Base-by-base conservation (phyloP, 352 stramenopile genomes). In the Saprolegnia diclina region DNA sequence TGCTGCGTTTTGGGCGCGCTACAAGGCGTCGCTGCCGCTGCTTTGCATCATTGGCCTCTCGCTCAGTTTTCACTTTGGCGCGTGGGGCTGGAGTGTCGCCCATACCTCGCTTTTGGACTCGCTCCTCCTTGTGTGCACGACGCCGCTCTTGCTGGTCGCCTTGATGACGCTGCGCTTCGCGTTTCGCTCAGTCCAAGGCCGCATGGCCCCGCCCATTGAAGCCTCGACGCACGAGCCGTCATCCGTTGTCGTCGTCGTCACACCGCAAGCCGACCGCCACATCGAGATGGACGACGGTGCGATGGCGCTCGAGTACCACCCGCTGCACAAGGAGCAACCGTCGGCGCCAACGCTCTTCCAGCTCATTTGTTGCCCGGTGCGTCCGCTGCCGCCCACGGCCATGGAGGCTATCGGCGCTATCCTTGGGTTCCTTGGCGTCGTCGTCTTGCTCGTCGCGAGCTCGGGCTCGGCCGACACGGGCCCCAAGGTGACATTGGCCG, bases 71-170 rank as follows among this genome's bases (percentile, higher is more conserved):
- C 62, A 67, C n/a, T 67, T 67, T 59, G 62, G 62, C 35, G 24
- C 18, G 14, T 59, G 62, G 62, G 62, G 62, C 32, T 67, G 62
- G 62, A 67, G 62, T 38, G 44, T 67, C n/a, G 62, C 62, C 16
- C 62, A 57, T n/a, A 67, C 62, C 0, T 57, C 62, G 18, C 32
- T 67, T 11, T 32, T 67, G 10, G 62, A 67, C 24, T 67, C 62
- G 44, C 50, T 67, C 6, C 40, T 67, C 2, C 45, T 67, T n/a
- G 62, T 67, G 1, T 48, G 46, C 32, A 56, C 62, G 29, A 44
- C 44, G 21, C 62, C 62, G 22, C 45, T 67, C 6, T 40, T 67
- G n/a, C 62, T 67, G 5, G 62, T 67, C 0, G 50, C 40, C 16
- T 35, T 67, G 22, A 56, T 57, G 44, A 61, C 62, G 0, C 32